Evolutionary conservation across 2,329 filamentous ascomycete species (phyloP).

Genomic region (Botryosphaeria dothidea): DNA sequence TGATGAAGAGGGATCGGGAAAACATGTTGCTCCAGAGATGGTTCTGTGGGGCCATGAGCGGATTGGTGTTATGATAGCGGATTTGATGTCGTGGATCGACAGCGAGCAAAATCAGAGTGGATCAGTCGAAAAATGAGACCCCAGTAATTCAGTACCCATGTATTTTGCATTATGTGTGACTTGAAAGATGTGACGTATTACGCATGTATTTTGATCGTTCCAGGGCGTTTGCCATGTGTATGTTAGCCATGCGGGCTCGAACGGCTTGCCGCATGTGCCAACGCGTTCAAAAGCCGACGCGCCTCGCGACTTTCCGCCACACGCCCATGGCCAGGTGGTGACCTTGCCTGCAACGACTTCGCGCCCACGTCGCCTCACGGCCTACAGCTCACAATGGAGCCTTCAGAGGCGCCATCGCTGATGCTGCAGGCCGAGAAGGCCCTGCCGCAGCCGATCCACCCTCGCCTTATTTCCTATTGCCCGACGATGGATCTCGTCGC

Average conservation of each 20-base stretch:
- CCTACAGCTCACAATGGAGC: slow-evolving; percentile 24
- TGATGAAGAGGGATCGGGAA: neutral
- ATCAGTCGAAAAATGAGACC: neutral
- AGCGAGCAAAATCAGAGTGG: neutral
- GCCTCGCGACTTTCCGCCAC: neutral
- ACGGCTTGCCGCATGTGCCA: neutral
- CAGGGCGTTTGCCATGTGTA: neutral
- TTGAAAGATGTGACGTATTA: neutral
- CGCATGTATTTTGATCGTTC: neutral
- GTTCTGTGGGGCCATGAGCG: neutral
- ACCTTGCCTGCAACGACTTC: neutral
- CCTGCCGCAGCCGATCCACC: slow-evolving; percentile 51
- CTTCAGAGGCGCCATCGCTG: slow-evolving; percentile 25
- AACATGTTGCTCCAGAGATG: neutral
- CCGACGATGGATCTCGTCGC: slow-evolving; percentile 84
- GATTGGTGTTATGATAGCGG: slow-evolving; percentile 7
- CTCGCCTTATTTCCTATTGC: slow-evolving; percentile 69
- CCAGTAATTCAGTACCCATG: neutral
- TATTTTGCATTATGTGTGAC: neutral
- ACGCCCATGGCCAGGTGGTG: neutral
- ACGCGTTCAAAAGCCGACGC: slow-evolving; percentile 16
- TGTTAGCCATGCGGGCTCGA: neutral
- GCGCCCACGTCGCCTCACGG: neutral
- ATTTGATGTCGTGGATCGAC: slow-evolving; percentile 13
- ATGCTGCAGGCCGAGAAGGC: slow-evolving; percentile 44